These are phyloP conservation scores for Apophysomyces trapeziformis DNA, from an alignment of 371 early-diverging fungal genomes.

Conservation along the genomic window DNA sequence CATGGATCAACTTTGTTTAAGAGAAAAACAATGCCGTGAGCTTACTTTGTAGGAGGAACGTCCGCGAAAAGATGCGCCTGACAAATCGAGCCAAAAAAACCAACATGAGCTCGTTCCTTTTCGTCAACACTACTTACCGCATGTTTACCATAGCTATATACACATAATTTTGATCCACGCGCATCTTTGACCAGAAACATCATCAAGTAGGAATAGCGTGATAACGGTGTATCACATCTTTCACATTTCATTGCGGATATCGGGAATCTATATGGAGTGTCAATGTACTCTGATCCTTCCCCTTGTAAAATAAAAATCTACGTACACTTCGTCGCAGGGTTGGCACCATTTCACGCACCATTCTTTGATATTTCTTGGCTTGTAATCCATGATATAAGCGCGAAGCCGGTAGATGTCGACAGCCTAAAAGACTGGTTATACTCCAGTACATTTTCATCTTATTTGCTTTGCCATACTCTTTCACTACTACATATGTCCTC, in stretches of 20 bases:
- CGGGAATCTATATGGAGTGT: neutral
- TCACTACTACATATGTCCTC: neutral
- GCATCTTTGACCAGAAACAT: constrained; percentile 20
- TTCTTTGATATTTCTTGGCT: constrained; percentile 16
- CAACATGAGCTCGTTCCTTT: neutral
- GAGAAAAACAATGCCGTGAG: neutral
- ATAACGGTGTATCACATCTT: constrained; percentile 6
- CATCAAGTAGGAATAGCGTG: constrained; percentile 13
- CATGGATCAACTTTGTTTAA: neutral
- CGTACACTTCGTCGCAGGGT: constrained; percentile 19
- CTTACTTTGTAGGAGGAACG: neutral
- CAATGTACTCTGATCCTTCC: neutral
- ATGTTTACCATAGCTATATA: constrained; percentile 20
- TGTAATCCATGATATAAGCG: constrained; percentile 18
- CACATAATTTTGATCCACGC: constrained; percentile 1
- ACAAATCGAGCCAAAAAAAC: neutral
- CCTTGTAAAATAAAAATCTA: neutral
- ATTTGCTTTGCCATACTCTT: neutral
- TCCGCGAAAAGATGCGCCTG: neutral
- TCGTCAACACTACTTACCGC: constrained; percentile 13
- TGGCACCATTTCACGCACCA: constrained; percentile 23
- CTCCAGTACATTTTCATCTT: neutral
- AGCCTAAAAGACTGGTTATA: constrained; percentile 1
- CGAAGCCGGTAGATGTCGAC: constrained; percentile 18
- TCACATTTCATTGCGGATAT: constrained; percentile 1